phyloP scores from a whole-genome alignment of 306 rosid species.

The Boehmeria nivea region DNA sequence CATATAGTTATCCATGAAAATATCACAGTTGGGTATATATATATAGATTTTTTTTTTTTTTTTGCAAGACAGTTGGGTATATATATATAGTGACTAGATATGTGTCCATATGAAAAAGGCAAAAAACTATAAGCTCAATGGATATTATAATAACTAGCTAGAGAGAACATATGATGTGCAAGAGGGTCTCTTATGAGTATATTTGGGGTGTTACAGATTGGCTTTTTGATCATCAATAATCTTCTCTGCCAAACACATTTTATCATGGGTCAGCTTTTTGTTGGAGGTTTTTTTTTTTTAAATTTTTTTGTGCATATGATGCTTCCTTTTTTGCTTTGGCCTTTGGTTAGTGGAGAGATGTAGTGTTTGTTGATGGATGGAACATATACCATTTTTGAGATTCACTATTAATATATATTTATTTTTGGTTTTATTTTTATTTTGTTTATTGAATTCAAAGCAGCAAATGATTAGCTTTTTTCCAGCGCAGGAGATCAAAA shows the following conservation, averaged over 20 bases:
- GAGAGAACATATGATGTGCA: slow-evolving; percentile 5
- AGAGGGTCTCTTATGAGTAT: slow-evolving; percentile 12
- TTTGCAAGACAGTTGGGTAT: no score
- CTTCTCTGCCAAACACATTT: slow-evolving; percentile 21
- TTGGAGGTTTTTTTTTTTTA: slow-evolving; percentile 7
- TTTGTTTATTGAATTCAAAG: slow-evolving; percentile 50
- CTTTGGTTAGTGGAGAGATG: slow-evolving; percentile 55
- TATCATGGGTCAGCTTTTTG: slow-evolving; percentile 36
- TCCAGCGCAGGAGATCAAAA: not conserved
- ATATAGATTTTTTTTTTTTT: no score
- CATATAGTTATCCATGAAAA: not conserved
- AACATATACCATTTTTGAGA: slow-evolving; percentile 57
- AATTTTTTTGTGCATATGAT: slow-evolving; percentile 43
- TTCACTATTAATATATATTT: slow-evolving; percentile 31
- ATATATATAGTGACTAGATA: no score
- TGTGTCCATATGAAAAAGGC: no score
- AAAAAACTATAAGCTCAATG: not conserved
- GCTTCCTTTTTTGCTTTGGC: slow-evolving; percentile 32
- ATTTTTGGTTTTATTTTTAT: slow-evolving; percentile 36
- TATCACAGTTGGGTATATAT: not conserved
- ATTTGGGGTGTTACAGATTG: slow-evolving; percentile 16
- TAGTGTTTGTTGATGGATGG: slow-evolving; percentile 49
- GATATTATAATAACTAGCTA: not conserved
- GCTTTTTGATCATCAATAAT: slow-evolving; percentile 40
- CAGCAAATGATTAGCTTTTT: slow-evolving; percentile 57